A percentile compares a stretch with the other conserved stretches of the same genome.
phyloP scores from a whole-genome alignment of 768 basidiomycete genomes.

The Leccinum uliginosum region DNA sequence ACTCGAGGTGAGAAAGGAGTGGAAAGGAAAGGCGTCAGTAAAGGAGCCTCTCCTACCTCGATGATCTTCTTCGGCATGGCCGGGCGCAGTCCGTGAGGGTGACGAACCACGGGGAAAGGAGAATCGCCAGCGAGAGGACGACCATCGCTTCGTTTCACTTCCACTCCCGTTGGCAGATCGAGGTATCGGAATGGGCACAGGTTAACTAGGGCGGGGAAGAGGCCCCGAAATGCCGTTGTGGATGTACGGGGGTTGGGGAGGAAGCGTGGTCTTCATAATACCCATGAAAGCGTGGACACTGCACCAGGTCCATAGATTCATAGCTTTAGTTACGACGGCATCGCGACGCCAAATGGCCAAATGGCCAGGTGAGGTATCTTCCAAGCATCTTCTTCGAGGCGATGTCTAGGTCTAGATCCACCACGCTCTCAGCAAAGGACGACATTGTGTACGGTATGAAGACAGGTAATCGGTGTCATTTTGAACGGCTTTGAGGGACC shows the following conservation, averaged over 20 bases:
- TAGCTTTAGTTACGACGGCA: conserved; percentile 20
- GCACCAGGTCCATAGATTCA: conserved; percentile 25
- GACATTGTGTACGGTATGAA: conserved; percentile 42
- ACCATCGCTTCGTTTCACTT: conserved; percentile 33
- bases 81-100: conserved; percentile 24
- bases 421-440: conserved; percentile 33
- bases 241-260: conserved; percentile 12
- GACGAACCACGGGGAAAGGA: conserved; percentile 31
- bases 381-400: conserved; percentile 30
- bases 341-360: conserved; percentile 33
- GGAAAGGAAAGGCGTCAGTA: conserved; percentile 46
- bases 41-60: conserved; percentile 29
- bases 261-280: conserved; percentile 7
- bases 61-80: conserved; percentile 20
- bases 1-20: conserved; percentile 31
- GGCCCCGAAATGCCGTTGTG: conserved; percentile 9
- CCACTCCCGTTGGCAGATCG: conserved; percentile 28
- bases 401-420: conserved; percentile 29
- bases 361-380: conserved; percentile 29
- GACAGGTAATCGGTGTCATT: conserved; percentile 51
- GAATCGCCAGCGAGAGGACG: conserved; percentile 32
- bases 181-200: conserved; percentile 28
- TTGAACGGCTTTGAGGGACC: conserved; percentile 44
- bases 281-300: conserved; percentile 14
- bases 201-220: conserved; percentile 24